phyloP scores from a whole-genome alignment of 129 eudicot genomes.

The Flaveria trinervia region DNA sequence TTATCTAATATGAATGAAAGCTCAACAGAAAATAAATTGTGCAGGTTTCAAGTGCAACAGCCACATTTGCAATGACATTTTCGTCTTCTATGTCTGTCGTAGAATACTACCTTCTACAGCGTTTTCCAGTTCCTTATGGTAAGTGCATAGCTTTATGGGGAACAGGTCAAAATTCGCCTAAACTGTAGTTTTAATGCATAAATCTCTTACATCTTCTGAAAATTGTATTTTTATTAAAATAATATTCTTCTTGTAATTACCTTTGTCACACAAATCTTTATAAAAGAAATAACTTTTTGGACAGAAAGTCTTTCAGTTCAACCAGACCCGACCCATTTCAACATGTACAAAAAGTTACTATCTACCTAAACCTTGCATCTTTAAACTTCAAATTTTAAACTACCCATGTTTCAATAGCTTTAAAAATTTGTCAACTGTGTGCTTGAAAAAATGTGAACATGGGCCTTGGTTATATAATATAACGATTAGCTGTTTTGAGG shows the following conservation, averaged over 20 bases:
- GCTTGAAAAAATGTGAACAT: background rate
- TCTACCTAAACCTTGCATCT: background rate
- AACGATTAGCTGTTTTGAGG: background rate
- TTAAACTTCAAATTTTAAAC: too few species aligned
- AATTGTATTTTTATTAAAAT: background rate
- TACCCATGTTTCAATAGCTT: background rate
- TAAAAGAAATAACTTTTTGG: background rate
- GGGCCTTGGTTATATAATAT: background rate
- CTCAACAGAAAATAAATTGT: background rate
- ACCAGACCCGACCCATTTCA: background rate
- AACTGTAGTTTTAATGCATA: background rate
- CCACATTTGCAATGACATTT: slow-evolving; percentile 98
- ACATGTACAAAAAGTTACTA: background rate
- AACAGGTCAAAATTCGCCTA: background rate
- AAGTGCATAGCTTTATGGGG: slow-evolving; percentile 21
- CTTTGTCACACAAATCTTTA: background rate
- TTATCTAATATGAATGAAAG: background rate
- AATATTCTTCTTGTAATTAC: background rate
- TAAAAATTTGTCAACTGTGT: background rate
- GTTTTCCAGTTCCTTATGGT: slow-evolving; percentile 95
- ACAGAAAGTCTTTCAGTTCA: background rate
- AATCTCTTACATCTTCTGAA: background rate
- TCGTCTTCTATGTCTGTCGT: slow-evolving; percentile 97
- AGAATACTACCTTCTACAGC: slow-evolving; percentile 88
- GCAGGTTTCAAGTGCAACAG: slow-evolving; percentile 99